A percentile compares a stretch with the other conserved stretches of the same genome.
These are phyloP conservation scores for Saturnispora mendoncae DNA, from an alignment of 805 yeast genomes.

Conservation along the genomic window DNA sequence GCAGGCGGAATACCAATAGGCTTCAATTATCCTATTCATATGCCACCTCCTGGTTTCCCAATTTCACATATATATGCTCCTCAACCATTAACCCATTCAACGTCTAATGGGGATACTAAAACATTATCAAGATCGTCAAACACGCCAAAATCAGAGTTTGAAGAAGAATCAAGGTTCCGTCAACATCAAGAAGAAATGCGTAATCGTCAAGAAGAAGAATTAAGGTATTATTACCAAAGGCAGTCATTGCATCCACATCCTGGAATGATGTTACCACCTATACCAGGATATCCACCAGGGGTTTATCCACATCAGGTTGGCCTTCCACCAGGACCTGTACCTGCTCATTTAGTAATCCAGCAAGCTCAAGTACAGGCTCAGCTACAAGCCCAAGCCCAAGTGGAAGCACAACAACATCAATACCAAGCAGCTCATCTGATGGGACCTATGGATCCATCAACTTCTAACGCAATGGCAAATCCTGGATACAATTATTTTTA, in stretches of 20 bases:
- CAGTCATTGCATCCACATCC: not conserved
- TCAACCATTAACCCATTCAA: too few relatives aligned
- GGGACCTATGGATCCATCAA: too few relatives aligned
- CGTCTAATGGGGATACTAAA: not conserved
- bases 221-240: constrained; percentile 2
- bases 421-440: not conserved
- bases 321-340: not conserved
- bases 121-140: not conserved
- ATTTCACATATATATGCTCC: too few relatives aligned
- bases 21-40: too few relatives aligned
- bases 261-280: not conserved
- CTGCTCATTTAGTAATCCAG: not conserved
- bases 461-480: not conserved
- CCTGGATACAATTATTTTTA: not conserved
- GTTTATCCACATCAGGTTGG: not conserved
- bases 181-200: constrained; percentile 6
- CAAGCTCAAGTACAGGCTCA: not conserved
- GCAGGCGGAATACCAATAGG: too few relatives aligned
- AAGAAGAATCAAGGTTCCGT: not conserved
- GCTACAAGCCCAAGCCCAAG: not conserved
- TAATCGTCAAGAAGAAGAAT: constrained; percentile 5
- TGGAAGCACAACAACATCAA: not conserved
- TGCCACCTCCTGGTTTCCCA: too few relatives aligned
- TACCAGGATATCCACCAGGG: not conserved
- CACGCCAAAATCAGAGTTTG: not conserved